A percentile compares a stretch with the other conserved stretches of the same genome.
Evolutionary conservation across 2,329 filamentous ascomycete genomes (phyloP).

Genomic region (Fusarium incarnatum): DNA sequence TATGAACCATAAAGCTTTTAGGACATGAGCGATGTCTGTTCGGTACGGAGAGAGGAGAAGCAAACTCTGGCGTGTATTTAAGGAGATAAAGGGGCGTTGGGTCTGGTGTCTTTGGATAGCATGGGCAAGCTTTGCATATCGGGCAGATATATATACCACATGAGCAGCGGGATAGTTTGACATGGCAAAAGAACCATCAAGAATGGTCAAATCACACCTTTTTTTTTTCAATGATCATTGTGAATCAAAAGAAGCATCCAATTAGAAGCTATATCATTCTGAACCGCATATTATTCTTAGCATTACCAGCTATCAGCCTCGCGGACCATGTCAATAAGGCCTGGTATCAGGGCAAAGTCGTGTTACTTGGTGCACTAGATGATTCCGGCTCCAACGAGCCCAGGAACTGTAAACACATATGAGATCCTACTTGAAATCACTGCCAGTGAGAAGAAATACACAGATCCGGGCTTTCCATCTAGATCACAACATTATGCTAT

Average conservation of each 20-base stretch:
- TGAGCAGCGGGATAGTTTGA: neutral
- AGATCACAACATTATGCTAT: neutral
- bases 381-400: too few relatives aligned
- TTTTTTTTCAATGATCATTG: neutral
- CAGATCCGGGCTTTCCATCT: neutral
- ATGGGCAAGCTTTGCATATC: conserved; percentile 12
- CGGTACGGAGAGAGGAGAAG: neutral
- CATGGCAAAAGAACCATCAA: neutral
- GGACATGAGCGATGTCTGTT: neutral
- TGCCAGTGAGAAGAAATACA: neutral
- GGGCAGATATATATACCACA: conserved; percentile 26
- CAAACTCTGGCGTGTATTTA: neutral
- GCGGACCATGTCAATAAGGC: neutral
- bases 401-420: neutral
- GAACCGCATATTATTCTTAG: neutral
- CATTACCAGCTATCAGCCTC: neutral
- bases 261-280: neutral
- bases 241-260: neutral
- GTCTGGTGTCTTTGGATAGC: conserved; percentile 23
- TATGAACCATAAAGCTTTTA: neutral
- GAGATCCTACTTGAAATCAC: neutral
- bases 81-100: conserved; percentile 23
- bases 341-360: neutral
- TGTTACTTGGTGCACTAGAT: neutral
- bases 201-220: neutral